Conservation (phyloP, 192 early-diverging fungal species). For the Geranomyces variabilis region DNA sequence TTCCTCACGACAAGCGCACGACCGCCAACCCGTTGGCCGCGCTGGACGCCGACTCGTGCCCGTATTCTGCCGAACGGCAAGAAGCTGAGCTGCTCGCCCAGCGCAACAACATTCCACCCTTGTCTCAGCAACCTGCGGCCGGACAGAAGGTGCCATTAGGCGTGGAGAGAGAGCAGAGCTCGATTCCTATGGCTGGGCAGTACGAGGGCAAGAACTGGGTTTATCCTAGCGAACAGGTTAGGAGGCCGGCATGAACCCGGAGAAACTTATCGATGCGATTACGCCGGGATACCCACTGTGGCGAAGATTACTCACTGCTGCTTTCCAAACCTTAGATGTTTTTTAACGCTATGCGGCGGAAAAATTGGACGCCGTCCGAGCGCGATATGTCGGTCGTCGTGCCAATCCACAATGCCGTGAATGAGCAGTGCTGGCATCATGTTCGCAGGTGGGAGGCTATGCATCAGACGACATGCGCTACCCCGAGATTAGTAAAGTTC, state of each 20-base stretch:
- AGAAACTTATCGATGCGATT: too few species aligned
- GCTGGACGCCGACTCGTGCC: constrained; percentile 23
- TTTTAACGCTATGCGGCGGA: constrained; percentile 93
- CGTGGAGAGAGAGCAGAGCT: constrained; percentile 69
- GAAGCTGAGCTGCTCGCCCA: constrained; percentile 23
- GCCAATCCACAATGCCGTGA: constrained; percentile 93
- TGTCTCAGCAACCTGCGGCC: constrained; percentile 33
- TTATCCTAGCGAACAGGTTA: constrained; percentile 84
- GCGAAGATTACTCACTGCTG: too few species aligned
- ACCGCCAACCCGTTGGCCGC: constrained; percentile 14
- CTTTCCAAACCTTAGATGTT: constrained; percentile 61
- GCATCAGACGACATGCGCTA: constrained; percentile 52
- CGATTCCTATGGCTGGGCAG: constrained; percentile 72
- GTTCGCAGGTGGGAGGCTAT: constrained; percentile 81
- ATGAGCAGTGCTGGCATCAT: constrained; percentile 86
- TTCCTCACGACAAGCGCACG: not conserved
- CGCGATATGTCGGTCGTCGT: constrained; percentile 87
- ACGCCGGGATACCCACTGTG: too few species aligned
- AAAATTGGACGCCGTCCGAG: constrained; percentile 82
- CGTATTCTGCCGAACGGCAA: constrained; percentile 35
- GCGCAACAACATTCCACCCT: constrained; percentile 48
- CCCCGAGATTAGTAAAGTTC: constrained; percentile 73
- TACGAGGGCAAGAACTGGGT: constrained; percentile 72
- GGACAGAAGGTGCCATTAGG: constrained; percentile 49
- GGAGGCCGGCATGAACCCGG: not conserved